Evolutionary conservation across 129 eudicot genomes (phyloP).

Genomic region (Heracleum sosnowskyi): DNA sequence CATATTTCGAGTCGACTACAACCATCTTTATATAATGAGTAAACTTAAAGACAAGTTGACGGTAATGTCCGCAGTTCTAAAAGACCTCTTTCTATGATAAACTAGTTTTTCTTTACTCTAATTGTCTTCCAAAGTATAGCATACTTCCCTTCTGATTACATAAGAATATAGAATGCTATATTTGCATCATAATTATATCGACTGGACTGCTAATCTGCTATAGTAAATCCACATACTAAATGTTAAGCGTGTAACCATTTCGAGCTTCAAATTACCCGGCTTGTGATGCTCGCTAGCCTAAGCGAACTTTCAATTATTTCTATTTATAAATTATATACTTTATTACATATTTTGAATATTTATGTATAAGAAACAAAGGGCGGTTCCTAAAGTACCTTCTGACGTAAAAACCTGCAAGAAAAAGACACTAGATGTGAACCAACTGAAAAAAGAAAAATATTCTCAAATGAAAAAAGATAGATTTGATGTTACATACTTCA

Average conservation of each 20-base stretch:
- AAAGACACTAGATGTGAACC: constrained; percentile 5
- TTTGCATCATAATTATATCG: not conserved
- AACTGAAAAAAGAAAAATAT: constrained; percentile 3
- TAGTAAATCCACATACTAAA: not conserved
- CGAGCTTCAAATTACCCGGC: not conserved
- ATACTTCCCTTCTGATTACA: no score
- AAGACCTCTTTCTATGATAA: not conserved
- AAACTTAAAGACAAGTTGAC: not conserved
- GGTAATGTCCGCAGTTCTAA: not conserved
- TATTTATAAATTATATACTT: no score
- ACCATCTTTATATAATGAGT: not conserved
- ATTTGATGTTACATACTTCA: constrained; percentile 37
- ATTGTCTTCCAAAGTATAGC: not conserved
- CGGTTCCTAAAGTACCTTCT: constrained; percentile 48
- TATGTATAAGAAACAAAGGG: not conserved
- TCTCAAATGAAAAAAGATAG: not conserved
- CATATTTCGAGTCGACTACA: not conserved
- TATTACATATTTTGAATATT: no score
- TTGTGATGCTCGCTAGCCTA: not conserved
- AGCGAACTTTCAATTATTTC: not conserved
- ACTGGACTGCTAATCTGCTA: not conserved
- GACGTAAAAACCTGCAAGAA: constrained; percentile 90
- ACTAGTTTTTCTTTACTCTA: not conserved
- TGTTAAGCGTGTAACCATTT: not conserved
- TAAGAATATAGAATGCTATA: no score